Base-by-base conservation (phyloP, 2,329 filamentous ascomycete genomes). In the Biscogniauxia sp. region DNA sequence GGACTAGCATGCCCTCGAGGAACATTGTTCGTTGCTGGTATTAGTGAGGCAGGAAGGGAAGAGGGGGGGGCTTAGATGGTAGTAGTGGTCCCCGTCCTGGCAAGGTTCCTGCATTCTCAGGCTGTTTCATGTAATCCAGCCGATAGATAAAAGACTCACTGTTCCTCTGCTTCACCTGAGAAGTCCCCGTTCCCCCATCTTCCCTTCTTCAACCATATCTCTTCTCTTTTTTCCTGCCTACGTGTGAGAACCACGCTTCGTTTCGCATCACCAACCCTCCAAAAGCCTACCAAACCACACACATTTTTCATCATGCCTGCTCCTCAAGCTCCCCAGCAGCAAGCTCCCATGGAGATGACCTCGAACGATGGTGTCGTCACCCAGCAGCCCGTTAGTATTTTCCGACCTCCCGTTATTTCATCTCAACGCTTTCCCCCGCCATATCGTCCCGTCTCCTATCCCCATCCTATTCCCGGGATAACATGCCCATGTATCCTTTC, bases 331-430 rank as follows among this genome's bases (percentile, higher is more conserved):
- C 78, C 76, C 63, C 72, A 72, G 61, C 77, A 78, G 69, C 78
- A 80, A 72, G 75, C 75, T 66, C 75, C 78, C 64, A 80, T 80
- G 78, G 74, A 76, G 65, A 71, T 73, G 66, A 63, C 68, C 58
- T 59, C 70, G 55, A 71, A 72, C 52, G 66, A 71, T 60, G 73
- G 75, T 32, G 70, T 79, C 57, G 71, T 80, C 69, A 70, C 70
- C 59, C 74, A 79, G 67, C 78, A 79, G 69, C 78, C 78, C 32
- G 78, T 80, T 68, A 63, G 77, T 74, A 17, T 13, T 50, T 13
- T 17, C 41, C 23, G 57, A 51, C 45, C 20, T 5, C 23, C 23
- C n/a, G 9, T 37, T 6, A 20, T 37, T n/a, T 7, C 4, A 50
- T 26, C 32, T 50, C n/a, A 37, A 7, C 51, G 23, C n/a, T 32